Evolutionary conservation across 495 filamentous ascomycete species (phyloP), one percentile per base, ranked within the genome.

Genomic region (Penicillium fimorum): DNA sequence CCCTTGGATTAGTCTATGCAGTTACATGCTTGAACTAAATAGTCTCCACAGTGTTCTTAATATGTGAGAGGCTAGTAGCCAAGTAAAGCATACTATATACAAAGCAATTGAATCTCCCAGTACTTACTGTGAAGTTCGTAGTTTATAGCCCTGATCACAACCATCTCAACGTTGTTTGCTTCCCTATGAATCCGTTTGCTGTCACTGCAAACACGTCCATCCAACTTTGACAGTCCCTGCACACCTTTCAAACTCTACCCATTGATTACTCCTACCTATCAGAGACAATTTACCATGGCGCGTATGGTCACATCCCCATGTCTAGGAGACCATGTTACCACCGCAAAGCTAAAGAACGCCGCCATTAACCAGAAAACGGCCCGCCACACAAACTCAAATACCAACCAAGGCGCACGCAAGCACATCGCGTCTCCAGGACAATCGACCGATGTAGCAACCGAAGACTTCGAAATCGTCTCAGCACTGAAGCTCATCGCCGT

Each of bases 401-500:
- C 17, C n/a, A 30, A 18, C 13, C 3, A 6, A 17, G 5, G 4
- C 45, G 27, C 7, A 12, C 4, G n/a, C 13, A 25, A 13, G 1
- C 18, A 20, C 7, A 4, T 17, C 35, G 7, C 7, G n/a, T 38
- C 35, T 38, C 35, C 18, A 24, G 18, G 17, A 13, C 47, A 30
- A 47, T 33, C 12, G 10, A 32, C 27, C 4, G 27, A 47, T 20
- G n/a, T 47, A 18, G 45, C 45, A 29, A 47, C 29, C n/a, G 45
- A 47, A 32, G 45, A 47, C 27, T 13, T 18, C 38, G 69, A 6
- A 49, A 62, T 71, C 43, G 61, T 73, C 37, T 57, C 73, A 13
- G 74, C 79, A 5, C 70, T 85, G 17, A 70, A 71, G 33, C 77
- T 86, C 10, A 71, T 86, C 53, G 71, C 83, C 12, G 75, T 82